Conservation (phyloP, 2,329 filamentous ascomycete genomes). For the Fusarium sororula region DNA sequence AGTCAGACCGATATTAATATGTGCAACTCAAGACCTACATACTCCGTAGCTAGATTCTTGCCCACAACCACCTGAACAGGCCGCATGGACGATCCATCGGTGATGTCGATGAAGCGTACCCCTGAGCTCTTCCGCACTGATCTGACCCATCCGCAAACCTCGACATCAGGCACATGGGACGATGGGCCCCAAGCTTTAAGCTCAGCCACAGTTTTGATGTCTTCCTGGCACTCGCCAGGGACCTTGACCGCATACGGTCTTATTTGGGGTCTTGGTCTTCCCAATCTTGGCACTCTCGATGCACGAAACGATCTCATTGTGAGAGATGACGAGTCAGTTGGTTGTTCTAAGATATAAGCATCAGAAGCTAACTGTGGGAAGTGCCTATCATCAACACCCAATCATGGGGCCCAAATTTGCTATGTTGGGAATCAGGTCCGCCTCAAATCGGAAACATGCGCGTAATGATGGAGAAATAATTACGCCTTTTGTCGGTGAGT, state of each 20-base stretch:
- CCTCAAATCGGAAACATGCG: not conserved
- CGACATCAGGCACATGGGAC: slow-evolving; percentile 58
- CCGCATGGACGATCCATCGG: slow-evolving; percentile 84
- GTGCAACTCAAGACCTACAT: slow-evolving; percentile 48
- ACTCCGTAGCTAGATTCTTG: slow-evolving; percentile 77
- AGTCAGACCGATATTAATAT: slow-evolving; percentile 41
- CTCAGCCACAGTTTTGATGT: slow-evolving; percentile 60
- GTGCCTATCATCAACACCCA: not conserved
- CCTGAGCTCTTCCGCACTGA: slow-evolving; percentile 88
- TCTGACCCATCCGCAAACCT: slow-evolving; percentile 81
- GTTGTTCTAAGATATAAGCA: slow-evolving; percentile 1
- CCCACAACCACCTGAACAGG: slow-evolving; percentile 83
- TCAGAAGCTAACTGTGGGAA: slow-evolving; percentile 1
- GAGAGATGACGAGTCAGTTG: slow-evolving; percentile 12
- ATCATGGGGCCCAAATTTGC: not conserved
- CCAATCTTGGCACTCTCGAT: slow-evolving; percentile 13
- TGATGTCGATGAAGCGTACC: slow-evolving; percentile 82
- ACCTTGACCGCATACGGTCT: slow-evolving; percentile 49
- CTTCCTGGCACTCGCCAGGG: slow-evolving; percentile 38
- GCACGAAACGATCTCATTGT: slow-evolving; percentile 37
- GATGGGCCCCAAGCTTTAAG: slow-evolving; percentile 63
- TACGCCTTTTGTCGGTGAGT: slow-evolving; percentile 14
- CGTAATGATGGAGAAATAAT: not conserved
- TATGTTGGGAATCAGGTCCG: not conserved
- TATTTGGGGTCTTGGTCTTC: not conserved